These are phyloP conservation scores for Agroathelia rolfsii DNA, from an alignment of 1,284 basidiomycete genomes.

Conservation along the genomic window DNA sequence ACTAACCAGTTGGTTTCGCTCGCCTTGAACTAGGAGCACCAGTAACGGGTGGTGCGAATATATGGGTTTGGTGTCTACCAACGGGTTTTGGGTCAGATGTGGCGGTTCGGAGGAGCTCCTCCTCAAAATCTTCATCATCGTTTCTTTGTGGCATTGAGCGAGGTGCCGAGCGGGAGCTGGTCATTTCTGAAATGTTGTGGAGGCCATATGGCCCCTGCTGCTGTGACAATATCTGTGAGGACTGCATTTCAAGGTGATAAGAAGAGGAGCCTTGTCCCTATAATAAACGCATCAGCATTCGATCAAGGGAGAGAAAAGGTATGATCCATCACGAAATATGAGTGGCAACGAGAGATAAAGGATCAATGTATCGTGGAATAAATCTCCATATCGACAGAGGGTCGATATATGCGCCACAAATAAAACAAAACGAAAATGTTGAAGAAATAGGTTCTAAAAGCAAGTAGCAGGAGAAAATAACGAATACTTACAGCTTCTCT, in stretches of 20 bases:
- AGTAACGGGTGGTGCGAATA: constrained; percentile 58
- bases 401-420: no score
- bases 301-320: no score
- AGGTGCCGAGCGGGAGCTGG: constrained; percentile 24
- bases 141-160: no score
- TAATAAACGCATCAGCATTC: constrained; percentile 8
- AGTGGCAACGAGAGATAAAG: no score
- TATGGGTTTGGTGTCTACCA: constrained; percentile 47
- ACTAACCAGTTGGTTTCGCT: constrained; percentile 25
- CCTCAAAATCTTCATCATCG: constrained; percentile 48
- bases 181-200: constrained; percentile 12
- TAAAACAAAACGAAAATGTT: no score
- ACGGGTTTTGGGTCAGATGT: constrained; percentile 19
- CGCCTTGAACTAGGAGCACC: constrained; percentile 60
- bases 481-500: no score
- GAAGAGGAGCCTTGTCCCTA: constrained; percentile 18
- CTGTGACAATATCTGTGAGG: constrained; percentile 12
- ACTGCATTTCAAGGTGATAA: constrained; percentile 12
- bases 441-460: no score
- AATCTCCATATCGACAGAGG: no score
- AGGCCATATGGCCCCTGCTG: no score
- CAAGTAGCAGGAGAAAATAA: no score
- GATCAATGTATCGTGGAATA: no score
- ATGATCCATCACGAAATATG: no score
- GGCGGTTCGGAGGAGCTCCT: constrained; percentile 51